A percentile compares a stretch with the other conserved stretches of the same genome.
phyloP scores from a whole-genome alignment of 1,139 yeast species.

The Hanseniaspora gamundiae region DNA sequence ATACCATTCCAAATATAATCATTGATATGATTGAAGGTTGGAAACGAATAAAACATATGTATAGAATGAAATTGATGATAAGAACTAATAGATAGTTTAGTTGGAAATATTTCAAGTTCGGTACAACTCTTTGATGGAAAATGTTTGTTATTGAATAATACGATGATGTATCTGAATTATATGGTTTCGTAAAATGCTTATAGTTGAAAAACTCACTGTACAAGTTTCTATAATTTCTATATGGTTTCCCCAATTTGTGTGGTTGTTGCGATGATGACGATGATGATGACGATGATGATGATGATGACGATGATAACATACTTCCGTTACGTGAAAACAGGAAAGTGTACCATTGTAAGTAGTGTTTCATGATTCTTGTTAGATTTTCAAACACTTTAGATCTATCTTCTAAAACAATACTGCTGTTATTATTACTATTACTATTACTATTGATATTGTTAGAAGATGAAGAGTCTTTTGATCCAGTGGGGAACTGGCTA shows the following conservation, averaged over 20 bases:
- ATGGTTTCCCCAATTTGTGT: background rate
- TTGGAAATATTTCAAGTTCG: background rate
- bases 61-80: background rate
- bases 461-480: background rate
- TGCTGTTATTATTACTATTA: background rate
- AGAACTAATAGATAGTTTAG: background rate
- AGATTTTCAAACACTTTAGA: background rate
- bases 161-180: too few species aligned
- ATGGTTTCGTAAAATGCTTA: background rate
- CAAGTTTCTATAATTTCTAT: background rate
- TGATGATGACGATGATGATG: background rate
- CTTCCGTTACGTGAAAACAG: background rate
- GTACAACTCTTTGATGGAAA: background rate
- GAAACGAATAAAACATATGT: background rate
- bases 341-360: background rate
- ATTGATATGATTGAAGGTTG: background rate
- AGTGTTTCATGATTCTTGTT: background rate
- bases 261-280: background rate
- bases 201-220: background rate
- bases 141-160: background rate
- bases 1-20: background rate
- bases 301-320: background rate
- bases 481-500: background rate
- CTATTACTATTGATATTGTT: too few species aligned
- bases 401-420: background rate